Base-by-base conservation (phyloP, 2,329 filamentous ascomycete genomes). In the Aspergillus felis region DNA sequence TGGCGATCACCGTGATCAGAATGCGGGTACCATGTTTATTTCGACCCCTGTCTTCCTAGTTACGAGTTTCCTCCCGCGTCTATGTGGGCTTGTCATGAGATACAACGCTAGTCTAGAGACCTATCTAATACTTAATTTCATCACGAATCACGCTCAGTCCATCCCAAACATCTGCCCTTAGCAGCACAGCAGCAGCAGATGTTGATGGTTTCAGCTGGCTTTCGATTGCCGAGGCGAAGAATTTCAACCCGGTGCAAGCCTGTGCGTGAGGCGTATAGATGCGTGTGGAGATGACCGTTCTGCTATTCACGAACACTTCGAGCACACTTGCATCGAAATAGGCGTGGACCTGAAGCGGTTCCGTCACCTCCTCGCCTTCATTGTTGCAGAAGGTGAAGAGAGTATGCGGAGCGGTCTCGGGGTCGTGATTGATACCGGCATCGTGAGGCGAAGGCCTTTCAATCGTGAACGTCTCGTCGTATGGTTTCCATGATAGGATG, bases 221-320 rank as follows among this genome's bases (percentile, higher is more conserved):
- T 9, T 53, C 7, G 8, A 14, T 28, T 7, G 57, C 17, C 17
- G 62, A 58, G 3, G 67, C 69, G 28, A 67, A 68, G 53, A 70
- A 71, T 10, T 57, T 49, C n/a, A 66, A 47, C 3, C 58, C 61
- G 10, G 38, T 57, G 42, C 58, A 61, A 8, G n/a, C 28, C 27
- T 61, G 29, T 3, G 50, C 57, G 8, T 50, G 59, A 6, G 59
- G 50, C 12, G 63, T 52, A 58, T 76, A 78, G 3, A 77, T 64
- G 3, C 72, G 66, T 1, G 78, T 78, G 0, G 73, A 71, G 17
- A 80, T 72, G 2, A 71, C 75, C 14, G 72, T 77, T 10, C 78
- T 67, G 8, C 71, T 71, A 57, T 81, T 80, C 5, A 77, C 73
- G 58, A 80, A 81, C 0, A 80, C 71, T 59, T 81, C 78, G 2